Evolutionary conservation across 805 yeast genomes (phyloP).

Genomic region (Candida ovalis): DNA sequence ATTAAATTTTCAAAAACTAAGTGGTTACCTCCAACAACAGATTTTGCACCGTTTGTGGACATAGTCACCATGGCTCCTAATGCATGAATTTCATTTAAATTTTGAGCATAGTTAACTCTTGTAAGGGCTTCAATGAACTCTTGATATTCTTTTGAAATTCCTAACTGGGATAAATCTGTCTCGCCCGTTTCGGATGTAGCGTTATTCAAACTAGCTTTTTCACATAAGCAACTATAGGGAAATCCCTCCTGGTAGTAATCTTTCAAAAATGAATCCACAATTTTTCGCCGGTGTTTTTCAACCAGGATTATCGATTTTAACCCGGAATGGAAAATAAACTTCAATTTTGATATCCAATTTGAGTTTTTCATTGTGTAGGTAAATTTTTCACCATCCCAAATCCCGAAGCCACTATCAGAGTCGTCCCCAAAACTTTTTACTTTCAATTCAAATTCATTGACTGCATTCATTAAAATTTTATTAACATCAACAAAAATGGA

Average conservation of each 20-base stretch:
- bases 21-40: constrained; percentile 43
- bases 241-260: constrained; percentile 30
- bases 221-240: constrained; percentile 34
- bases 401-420: constrained; percentile 21
- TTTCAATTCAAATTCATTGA: constrained; percentile 31
- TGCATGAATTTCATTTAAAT: constrained; percentile 39
- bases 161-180: constrained; percentile 21
- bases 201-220: constrained; percentile 17
- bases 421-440: constrained; percentile 12
- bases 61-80: constrained; percentile 38
- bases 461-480: constrained; percentile 36
- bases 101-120: constrained; percentile 42
- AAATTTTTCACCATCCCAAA: constrained; percentile 37
- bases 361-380: constrained; percentile 11
- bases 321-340: constrained; percentile 25
- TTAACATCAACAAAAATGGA: constrained; percentile 41
- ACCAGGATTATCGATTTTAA: constrained; percentile 22
- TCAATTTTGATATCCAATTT: background rate
- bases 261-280: constrained; percentile 29
- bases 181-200: constrained; percentile 24
- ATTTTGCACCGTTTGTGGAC: constrained; percentile 33
- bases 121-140: constrained; percentile 37
- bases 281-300: constrained; percentile 12
- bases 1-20: constrained; percentile 39
- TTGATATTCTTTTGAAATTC: constrained; percentile 25